Evolutionary conservation across 495 filamentous ascomycete genomes (phyloP).

Genomic region (Penicillium verhagenii): DNA sequence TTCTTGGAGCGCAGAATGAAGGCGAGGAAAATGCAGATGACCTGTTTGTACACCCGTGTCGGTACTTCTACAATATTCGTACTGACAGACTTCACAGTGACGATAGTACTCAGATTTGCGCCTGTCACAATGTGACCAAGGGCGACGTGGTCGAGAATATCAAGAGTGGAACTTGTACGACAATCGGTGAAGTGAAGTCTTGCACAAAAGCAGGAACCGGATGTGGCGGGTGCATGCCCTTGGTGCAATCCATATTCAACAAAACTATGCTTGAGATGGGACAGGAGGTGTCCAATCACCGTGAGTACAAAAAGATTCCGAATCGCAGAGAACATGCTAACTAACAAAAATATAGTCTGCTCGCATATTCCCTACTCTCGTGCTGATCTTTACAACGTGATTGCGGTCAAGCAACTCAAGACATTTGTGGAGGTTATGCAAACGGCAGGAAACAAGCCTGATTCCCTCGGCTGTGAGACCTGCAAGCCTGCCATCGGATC

Average conservation of each 20-base stretch:
- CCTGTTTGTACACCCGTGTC: conserved; percentile 43
- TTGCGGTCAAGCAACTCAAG: conserved; percentile 77
- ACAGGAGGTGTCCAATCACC: conserved; percentile 83
- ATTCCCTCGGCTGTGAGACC: conserved; percentile 82
- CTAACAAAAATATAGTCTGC: conserved; percentile 52
- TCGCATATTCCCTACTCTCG: conserved; percentile 85
- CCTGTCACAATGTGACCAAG: conserved; percentile 95
- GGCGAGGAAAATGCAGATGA: conserved; percentile 72
- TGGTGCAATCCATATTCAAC: conserved; percentile 92
- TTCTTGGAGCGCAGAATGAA: conserved; percentile 74
- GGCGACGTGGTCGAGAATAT: conserved; percentile 72
- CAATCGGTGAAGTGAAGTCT: conserved; percentile 82
- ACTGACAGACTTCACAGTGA: conserved; percentile 40
- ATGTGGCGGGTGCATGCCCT: conserved; percentile 91
- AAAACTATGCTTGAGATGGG: conserved; percentile 88
- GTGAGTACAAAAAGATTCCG: conserved; percentile 31
- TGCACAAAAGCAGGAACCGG: conserved; percentile 96
- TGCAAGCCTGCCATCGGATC: conserved; percentile 89
- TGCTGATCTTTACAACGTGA: conserved; percentile 87
- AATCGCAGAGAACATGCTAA: not conserved
- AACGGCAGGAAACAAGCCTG: conserved; percentile 68
- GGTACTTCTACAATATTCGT: not conserved
- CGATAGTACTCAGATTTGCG: conserved; percentile 90
- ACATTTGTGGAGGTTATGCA: conserved; percentile 81
- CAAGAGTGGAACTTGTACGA: conserved; percentile 82